These are phyloP conservation scores for Hanseniaspora occidentalis DNA, from an alignment of 805 yeast species.

Conservation along the genomic window DNA sequence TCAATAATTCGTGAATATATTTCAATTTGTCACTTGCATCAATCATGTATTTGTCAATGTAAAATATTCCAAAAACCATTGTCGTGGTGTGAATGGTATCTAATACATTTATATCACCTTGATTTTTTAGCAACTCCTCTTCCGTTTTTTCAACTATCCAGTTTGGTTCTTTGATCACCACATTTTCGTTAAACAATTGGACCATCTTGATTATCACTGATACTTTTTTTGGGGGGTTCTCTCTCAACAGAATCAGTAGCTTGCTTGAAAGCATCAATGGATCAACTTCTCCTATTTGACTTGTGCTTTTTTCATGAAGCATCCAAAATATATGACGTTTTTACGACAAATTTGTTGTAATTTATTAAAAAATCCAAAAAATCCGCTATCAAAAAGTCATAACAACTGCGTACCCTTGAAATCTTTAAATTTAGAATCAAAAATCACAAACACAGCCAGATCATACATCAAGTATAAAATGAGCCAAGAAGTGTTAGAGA, in stretches of 20 bases:
- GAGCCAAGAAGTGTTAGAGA: slow-evolving; percentile 20
- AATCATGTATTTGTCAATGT: slow-evolving; percentile 13
- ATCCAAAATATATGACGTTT: too few relatives aligned
- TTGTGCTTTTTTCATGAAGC: too few relatives aligned
- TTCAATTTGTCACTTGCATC: slow-evolving; percentile 2
- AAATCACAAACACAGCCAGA: too few relatives aligned
- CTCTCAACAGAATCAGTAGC: background rate
- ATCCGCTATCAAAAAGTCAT: too few relatives aligned
- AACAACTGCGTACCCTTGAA: too few relatives aligned
- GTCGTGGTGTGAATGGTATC: slow-evolving; percentile 14
- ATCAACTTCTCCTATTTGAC: too few relatives aligned
- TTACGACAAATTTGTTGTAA: too few relatives aligned
- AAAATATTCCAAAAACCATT: slow-evolving; percentile 19
- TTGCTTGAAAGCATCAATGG: background rate
- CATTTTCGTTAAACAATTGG: background rate
- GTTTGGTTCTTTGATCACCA: slow-evolving; percentile 2
- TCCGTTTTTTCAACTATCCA: slow-evolving; percentile 5
- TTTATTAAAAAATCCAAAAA: too few relatives aligned
- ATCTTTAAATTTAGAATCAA: too few relatives aligned
- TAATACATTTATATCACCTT: slow-evolving; percentile 11
- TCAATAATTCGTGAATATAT: slow-evolving; percentile 13
- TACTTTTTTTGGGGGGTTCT: background rate
- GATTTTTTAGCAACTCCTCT: slow-evolving; percentile 16
- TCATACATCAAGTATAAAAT: too few relatives aligned
- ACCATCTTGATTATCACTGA: too few relatives aligned